These are phyloP conservation scores for Withania somnifera DNA, from an alignment of 305 asterid genomes.

Conservation along the genomic window DNA sequence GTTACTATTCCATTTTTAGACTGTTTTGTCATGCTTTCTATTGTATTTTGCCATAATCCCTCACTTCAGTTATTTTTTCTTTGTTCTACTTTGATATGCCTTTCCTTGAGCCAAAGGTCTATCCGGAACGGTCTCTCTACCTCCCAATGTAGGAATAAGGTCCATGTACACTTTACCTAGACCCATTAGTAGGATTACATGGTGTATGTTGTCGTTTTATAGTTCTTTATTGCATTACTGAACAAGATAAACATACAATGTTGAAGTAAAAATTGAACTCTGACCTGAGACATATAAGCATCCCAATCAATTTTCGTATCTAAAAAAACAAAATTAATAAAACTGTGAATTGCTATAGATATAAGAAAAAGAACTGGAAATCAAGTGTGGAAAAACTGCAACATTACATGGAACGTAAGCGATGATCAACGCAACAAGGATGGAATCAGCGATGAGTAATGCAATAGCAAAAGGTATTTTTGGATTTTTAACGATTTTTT, in stretches of 20 bases:
- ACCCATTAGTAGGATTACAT: too few species aligned
- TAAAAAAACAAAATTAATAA: constrained; percentile 13
- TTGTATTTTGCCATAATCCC: too few species aligned
- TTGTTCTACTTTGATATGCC: too few species aligned
- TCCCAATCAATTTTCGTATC: constrained; percentile 99
- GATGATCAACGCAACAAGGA: constrained; percentile 55
- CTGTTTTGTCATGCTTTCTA: too few species aligned
- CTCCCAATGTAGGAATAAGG: too few species aligned
- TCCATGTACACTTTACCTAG: too few species aligned
- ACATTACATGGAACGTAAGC: constrained; percentile 70
- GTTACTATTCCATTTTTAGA: too few species aligned
- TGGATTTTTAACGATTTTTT: constrained; percentile 21
- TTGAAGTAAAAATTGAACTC: neutral
- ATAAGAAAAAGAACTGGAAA: neutral
- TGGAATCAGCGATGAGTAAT: constrained; percentile 52
- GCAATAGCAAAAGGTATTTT: constrained; percentile 35
- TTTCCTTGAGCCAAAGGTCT: too few species aligned
- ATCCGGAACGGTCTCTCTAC: too few species aligned
- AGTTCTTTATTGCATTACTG: neutral
- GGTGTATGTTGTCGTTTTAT: too few species aligned
- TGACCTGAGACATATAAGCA: constrained; percentile 94
- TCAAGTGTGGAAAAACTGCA: neutral
- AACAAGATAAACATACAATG: neutral
- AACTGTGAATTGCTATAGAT: neutral
- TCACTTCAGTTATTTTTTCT: too few species aligned